Evolutionary conservation across 2,329 filamentous ascomycete species (phyloP).

Genomic region (Phyllosticta citribraziliensis): DNA sequence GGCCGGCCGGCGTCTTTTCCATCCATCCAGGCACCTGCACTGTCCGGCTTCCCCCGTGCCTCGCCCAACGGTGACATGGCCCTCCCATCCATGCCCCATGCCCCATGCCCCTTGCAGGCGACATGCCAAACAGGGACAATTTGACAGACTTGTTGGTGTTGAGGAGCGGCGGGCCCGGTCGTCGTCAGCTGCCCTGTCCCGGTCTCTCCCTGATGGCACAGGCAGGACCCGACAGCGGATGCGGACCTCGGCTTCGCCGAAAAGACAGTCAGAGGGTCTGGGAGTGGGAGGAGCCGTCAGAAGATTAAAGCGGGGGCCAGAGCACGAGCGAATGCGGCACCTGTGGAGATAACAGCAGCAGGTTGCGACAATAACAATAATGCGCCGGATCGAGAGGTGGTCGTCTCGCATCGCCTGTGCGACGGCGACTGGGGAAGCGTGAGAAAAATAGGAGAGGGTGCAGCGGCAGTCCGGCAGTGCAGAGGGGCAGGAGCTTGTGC

Average conservation of each 20-base stretch:
- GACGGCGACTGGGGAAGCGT: neutral
- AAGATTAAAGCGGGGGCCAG: constrained; percentile 7
- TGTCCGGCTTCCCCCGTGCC: neutral
- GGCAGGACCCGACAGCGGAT: neutral
- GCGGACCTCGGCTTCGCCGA: constrained; percentile 8
- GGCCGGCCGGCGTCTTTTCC: neutral
- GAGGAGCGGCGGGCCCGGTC: neutral
- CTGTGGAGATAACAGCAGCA: constrained; percentile 8
- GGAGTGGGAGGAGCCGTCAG: neutral
- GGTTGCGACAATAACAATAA: constrained; percentile 3
- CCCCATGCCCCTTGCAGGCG: neutral
- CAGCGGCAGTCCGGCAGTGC: neutral
- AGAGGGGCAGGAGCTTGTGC: neutral
- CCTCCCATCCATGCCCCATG: no score
- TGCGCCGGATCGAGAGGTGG: constrained; percentile 7
- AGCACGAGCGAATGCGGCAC: constrained; percentile 9
- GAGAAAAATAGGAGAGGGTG: neutral
- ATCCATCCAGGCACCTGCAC: no score
- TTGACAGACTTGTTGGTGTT: constrained; percentile 1
- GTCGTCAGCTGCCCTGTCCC: neutral
- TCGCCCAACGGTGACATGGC: neutral
- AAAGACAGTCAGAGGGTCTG: neutral
- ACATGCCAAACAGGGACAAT: constrained; percentile 1
- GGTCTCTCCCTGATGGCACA: no score
- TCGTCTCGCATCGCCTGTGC: constrained; percentile 5